These are phyloP conservation scores for Dryadomyces sulphureus DNA, from an alignment of 2,329 filamentous ascomycete genomes.

Conservation along the genomic window DNA sequence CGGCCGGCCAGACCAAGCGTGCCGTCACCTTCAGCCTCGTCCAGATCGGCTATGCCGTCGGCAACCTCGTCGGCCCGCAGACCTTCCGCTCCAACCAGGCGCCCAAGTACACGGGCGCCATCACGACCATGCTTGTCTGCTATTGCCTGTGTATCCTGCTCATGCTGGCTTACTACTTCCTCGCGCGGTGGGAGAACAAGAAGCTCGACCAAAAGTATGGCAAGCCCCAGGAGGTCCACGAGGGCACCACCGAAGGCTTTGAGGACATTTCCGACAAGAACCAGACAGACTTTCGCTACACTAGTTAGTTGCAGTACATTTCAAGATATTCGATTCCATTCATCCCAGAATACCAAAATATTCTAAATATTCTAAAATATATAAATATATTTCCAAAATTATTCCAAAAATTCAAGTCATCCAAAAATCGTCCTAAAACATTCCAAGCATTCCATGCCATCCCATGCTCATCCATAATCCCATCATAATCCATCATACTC, in stretches of 20 bases:
- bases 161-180: slow-evolving; percentile 30
- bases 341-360: not conserved
- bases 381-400: no score
- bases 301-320: no score
- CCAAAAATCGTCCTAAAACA: no score
- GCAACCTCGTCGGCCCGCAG: slow-evolving; percentile 42
- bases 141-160: slow-evolving; percentile 26
- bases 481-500: no score
- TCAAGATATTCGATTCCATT: no score
- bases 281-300: slow-evolving; percentile 14
- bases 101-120: slow-evolving; percentile 36
- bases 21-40: slow-evolving; percentile 2
- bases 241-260: not conserved
- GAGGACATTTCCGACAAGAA: slow-evolving; percentile 1
- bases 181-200: slow-evolving; percentile 27
- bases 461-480: not conserved
- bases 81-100: slow-evolving; percentile 38
- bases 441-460: not conserved
- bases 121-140: slow-evolving; percentile 38
- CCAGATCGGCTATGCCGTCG: slow-evolving; percentile 20
- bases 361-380: no score
- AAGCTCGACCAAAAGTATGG: not conserved
- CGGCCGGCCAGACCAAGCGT: slow-evolving; percentile 8
- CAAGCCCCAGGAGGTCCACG: not conserved
- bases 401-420: no score